Evolutionary conservation across 768 basidiomycete species (phyloP).

Genomic region (Leccinum obscurum): DNA sequence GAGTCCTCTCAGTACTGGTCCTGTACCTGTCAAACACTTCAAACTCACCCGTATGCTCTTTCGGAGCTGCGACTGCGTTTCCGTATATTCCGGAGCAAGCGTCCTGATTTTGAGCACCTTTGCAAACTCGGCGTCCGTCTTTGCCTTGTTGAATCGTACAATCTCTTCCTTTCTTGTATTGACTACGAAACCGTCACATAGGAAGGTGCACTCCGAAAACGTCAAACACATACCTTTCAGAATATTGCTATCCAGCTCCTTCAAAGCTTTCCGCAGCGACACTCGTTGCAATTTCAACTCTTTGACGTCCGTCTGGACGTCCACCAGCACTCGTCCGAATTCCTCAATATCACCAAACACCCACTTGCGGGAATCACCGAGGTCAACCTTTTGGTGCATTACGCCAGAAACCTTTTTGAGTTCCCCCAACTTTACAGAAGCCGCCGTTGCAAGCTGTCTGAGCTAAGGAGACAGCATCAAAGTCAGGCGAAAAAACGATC

Average conservation of each 20-base stretch:
- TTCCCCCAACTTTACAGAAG: slow-evolving; percentile 36
- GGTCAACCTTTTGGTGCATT: slow-evolving; percentile 43
- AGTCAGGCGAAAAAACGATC: background rate
- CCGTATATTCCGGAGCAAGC: slow-evolving; percentile 87
- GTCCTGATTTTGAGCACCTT: slow-evolving; percentile 71
- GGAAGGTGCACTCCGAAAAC: slow-evolving; percentile 9
- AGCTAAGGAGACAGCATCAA: slow-evolving; percentile 39
- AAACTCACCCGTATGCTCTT: slow-evolving; percentile 64
- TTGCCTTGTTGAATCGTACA: slow-evolving; percentile 73
- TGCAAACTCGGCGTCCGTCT: slow-evolving; percentile 75
- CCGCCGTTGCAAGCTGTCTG: slow-evolving; percentile 38
- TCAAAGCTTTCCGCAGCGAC: slow-evolving; percentile 42
- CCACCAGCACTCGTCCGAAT: slow-evolving; percentile 41
- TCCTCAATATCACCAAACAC: slow-evolving; percentile 48
- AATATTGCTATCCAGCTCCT: slow-evolving; percentile 62
- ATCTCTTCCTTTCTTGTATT: slow-evolving; percentile 84
- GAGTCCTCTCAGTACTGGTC: slow-evolving; percentile 8
- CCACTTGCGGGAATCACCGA: slow-evolving; percentile 54
- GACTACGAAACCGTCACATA: slow-evolving; percentile 43
- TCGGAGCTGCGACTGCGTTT: slow-evolving; percentile 76
- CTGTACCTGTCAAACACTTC: background rate
- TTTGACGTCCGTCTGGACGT: slow-evolving; percentile 52
- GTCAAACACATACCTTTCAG: slow-evolving; percentile 54
- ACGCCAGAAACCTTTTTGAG: slow-evolving; percentile 39
- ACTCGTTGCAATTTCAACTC: slow-evolving; percentile 45